Percentiles rank a stretch among this genome's conserved stretches.
These are phyloP conservation scores for Phytopythium aichiense DNA, from an alignment of 352 stramenopile genomes.

Conservation along the genomic window DNA sequence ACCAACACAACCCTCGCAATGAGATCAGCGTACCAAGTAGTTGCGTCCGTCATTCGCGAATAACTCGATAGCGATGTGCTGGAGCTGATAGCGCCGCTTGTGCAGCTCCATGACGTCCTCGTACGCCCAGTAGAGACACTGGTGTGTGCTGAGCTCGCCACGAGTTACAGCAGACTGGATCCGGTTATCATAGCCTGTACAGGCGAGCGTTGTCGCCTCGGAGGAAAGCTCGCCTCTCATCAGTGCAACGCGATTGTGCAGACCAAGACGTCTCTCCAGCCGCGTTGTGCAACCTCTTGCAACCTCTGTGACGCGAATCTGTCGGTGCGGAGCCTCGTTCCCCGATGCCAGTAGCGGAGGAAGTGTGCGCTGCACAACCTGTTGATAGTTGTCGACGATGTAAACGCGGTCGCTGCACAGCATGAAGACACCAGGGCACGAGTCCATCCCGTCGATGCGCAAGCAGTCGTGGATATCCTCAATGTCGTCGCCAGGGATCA, in stretches of 20 bases:
- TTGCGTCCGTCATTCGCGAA: slow-evolving; percentile 72
- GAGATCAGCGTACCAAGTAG: slow-evolving; percentile 48
- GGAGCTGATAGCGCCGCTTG: slow-evolving; percentile 71
- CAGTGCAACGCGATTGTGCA: slow-evolving; percentile 1
- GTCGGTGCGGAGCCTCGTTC: slow-evolving; percentile 1
- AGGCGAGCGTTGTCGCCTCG: slow-evolving; percentile 7
- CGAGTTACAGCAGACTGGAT: background rate
- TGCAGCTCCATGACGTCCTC: slow-evolving; percentile 73
- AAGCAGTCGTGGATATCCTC: slow-evolving; percentile 64
- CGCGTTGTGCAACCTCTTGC: slow-evolving; percentile 40
- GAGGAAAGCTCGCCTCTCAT: slow-evolving; percentile 21
- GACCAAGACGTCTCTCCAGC: slow-evolving; percentile 39
- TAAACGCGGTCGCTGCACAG: slow-evolving; percentile 65
- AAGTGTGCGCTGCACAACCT: slow-evolving; percentile 14
- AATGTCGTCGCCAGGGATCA: slow-evolving; percentile 66
- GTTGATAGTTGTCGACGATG: slow-evolving; percentile 73
- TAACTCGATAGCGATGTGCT: slow-evolving; percentile 70
- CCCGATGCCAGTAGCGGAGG: slow-evolving; percentile 2
- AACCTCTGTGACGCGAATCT: slow-evolving; percentile 49
- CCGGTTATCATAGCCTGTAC: background rate
- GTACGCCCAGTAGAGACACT: slow-evolving; percentile 73
- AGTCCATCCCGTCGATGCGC: slow-evolving; percentile 76
- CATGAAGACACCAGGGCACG: slow-evolving; percentile 65
- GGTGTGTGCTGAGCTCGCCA: slow-evolving; percentile 20
- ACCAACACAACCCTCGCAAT: background rate